These are phyloP conservation scores for Wickerhamiella parazyma DNA, from an alignment of 805 yeast genomes.

Conservation along the genomic window DNA sequence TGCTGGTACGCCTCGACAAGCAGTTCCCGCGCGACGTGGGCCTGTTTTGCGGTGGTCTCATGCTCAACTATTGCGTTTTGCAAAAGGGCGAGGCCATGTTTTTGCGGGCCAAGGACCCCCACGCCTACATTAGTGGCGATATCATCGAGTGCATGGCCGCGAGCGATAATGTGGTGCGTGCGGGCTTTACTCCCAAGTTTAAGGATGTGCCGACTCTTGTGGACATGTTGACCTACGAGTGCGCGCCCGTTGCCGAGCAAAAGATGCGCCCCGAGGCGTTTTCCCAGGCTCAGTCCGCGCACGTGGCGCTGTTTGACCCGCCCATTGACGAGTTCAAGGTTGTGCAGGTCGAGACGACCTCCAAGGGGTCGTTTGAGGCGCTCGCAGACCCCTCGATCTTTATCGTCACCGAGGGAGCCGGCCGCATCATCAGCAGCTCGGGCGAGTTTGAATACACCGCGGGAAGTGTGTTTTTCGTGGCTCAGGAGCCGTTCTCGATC, in stretches of 20 bases:
- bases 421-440: constrained; percentile 34
- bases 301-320: constrained; percentile 57
- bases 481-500: constrained; percentile 59
- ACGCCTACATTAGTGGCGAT: constrained; percentile 94
- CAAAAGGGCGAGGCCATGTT: constrained; percentile 92
- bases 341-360: constrained; percentile 51
- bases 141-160: constrained; percentile 99
- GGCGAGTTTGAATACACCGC: constrained; percentile 39
- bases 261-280: constrained; percentile 61
- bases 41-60: constrained; percentile 84
- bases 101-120: constrained; percentile 93
- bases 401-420: constrained; percentile 71
- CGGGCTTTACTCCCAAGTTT: constrained; percentile 99
- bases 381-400: constrained; percentile 80
- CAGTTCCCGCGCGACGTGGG: constrained; percentile 95
- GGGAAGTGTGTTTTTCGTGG: constrained; percentile 71
- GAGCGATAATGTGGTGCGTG: constrained; percentile 93
- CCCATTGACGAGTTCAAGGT: constrained; percentile 96
- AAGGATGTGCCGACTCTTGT: constrained; percentile 89
- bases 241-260: constrained; percentile 84
- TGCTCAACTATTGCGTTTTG: constrained; percentile 77
- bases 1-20: constrained; percentile 61
- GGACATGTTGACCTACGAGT: constrained; percentile 76
- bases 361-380: constrained; percentile 40
- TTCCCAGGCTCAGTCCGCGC: constrained; percentile 28